Percentiles rank a stretch among this genome's conserved stretches.
Conservation (phyloP, 805 yeast genomes). For the Yamadazyma kitorensis region DNA sequence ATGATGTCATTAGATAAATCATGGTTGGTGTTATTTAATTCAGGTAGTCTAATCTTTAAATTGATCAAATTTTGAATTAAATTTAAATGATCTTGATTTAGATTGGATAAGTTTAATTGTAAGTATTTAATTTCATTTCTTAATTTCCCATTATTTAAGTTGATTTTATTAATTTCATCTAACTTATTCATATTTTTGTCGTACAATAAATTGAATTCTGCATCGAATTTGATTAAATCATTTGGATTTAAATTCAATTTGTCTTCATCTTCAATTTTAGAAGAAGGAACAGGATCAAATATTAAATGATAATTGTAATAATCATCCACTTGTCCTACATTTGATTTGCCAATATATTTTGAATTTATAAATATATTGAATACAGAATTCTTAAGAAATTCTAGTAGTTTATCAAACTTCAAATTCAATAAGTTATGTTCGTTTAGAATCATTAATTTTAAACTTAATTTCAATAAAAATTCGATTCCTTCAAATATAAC, state of each 20-base stretch:
- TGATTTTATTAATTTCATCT: constrained; percentile 56
- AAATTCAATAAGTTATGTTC: constrained; percentile 55
- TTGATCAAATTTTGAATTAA: constrained; percentile 86
- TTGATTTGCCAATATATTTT: constrained; percentile 12
- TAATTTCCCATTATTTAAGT: constrained; percentile 66
- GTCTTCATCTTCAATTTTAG: too few species aligned
- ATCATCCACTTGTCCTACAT: too few species aligned
- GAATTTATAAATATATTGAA: constrained; percentile 64
- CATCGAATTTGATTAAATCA: constrained; percentile 63
- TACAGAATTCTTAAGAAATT: constrained; percentile 73
- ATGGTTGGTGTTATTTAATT: constrained; percentile 68
- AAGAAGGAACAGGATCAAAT: too few species aligned
- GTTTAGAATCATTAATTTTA: constrained; percentile 74
- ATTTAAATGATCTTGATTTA: constrained; percentile 81
- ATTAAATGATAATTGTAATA: too few species aligned
- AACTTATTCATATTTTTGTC: constrained; percentile 62
- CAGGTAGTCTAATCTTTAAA: constrained; percentile 72
- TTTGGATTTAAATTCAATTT: constrained; percentile 74
- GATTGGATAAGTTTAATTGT: constrained; percentile 62
- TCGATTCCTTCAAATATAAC: constrained; percentile 91
- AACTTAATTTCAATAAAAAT: constrained; percentile 77
- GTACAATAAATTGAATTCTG: constrained; percentile 75
- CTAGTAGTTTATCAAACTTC: constrained; percentile 73
- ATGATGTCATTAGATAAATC: constrained; percentile 50
- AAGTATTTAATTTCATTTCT: constrained; percentile 70